Evolutionary conservation across 805 yeast species (phyloP), one percentile per base, ranked within the genome.

Genomic region (Metschnikowia continentalis): DNA sequence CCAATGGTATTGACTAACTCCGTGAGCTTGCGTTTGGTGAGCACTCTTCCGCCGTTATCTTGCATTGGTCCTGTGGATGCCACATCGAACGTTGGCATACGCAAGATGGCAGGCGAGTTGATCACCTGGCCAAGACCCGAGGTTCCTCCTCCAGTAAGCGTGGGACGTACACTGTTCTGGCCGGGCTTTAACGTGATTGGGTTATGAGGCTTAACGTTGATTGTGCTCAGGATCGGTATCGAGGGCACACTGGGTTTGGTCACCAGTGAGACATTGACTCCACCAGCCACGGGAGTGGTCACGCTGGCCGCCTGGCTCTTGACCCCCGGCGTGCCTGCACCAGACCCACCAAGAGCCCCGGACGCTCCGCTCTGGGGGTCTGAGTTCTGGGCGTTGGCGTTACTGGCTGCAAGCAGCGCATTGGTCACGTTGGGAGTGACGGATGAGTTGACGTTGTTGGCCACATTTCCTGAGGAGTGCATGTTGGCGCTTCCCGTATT

Each of bases 1-100:
- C 91, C 94, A 14, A 84, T 88, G 2, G 88, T 82, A 62, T 83
- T 82, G 6, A 94, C 94, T 53, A 94, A 76, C 64, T 94, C 99
- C 55, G 88, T 80, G 57, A 94, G 76, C 66, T 94, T 94, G 47
- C 99, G 77, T 67, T 94, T 94, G 37, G 94, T 86, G 63, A 94
- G 73, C 1, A 91, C 95, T 26, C 97, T 71, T 45, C 87, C 90
- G 6, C 88, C 86, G 54, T 83, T 88, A 47, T 73, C 77, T 5
- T 75, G 75, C 36, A 71, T 59, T 6, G 68, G 56, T 6, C 64
- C 65, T 6, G 65, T 60, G 22, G 66, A 62, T 5, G 75, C 68
- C 58, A 89, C 73, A 61, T 90, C 97, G 63, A 86, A 88, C 4
- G 86, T 82, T 19, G 96, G 97, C 42, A 91, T 78, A 56, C 83